Evolutionary conservation across 257 asterid genomes (phyloP).

Genomic region (Solanum bukasovii): DNA sequence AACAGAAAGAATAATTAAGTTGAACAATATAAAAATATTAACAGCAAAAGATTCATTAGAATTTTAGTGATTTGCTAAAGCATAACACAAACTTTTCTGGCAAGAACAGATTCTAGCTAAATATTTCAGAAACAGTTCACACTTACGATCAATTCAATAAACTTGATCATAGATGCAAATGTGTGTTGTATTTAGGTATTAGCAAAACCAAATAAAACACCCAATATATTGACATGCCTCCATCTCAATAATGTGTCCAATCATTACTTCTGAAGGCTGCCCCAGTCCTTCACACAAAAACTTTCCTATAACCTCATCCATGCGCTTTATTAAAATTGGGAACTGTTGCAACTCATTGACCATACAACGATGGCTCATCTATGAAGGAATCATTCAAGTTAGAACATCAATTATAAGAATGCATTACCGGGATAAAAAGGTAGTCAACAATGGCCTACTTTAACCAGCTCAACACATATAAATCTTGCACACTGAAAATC

Average conservation of each 20-base stretch:
- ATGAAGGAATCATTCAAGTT: conserved; percentile 3
- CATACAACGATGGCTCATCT: conserved; percentile 88
- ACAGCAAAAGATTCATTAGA: neutral
- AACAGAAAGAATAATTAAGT: neutral
- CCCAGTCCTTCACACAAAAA: conserved; percentile 72
- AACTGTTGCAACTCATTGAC: conserved; percentile 71
- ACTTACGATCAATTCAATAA: neutral
- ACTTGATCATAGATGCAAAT: neutral
- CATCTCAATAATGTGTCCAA: conserved; percentile 73
- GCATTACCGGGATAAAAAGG: neutral
- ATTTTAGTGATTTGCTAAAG: neutral
- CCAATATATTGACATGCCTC: conserved; percentile 35
- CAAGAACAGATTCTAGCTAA: neutral
- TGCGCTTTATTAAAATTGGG: conserved; percentile 56
- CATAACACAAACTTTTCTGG: neutral
- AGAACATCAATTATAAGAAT: neutral
- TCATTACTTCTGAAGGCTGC: conserved; percentile 73
- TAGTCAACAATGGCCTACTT: conserved; percentile 27
- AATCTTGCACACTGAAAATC: conserved; percentile 84
- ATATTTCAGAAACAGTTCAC: neutral
- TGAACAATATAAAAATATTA: neutral
- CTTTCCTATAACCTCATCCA: conserved; percentile 64
- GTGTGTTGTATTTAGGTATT: neutral
- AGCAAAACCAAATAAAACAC: neutral
- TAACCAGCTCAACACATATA: conserved; percentile 81